phyloP scores from a whole-genome alignment of 495 filamentous ascomycete species.

The Tuber umbilicatum region DNA sequence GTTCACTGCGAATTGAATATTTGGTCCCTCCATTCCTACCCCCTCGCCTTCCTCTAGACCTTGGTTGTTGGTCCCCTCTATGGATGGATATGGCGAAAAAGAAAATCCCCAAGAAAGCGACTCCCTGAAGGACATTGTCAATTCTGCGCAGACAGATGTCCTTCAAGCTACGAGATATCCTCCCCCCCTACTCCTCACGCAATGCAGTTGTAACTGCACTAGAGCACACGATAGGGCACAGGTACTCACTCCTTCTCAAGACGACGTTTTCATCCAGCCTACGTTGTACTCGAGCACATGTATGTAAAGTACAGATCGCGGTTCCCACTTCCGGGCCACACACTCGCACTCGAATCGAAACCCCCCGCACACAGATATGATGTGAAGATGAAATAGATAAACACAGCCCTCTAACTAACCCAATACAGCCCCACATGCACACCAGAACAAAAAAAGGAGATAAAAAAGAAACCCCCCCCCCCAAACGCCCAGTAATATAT shows the following conservation, averaged over 20 bases:
- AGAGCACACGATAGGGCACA: not conserved
- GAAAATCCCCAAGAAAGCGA: not conserved
- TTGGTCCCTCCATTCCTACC: not conserved
- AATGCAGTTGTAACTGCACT: not conserved
- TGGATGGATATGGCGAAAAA: not conserved
- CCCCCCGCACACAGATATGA: not conserved
- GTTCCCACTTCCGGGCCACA: not conserved
- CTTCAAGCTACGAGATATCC: not conserved
- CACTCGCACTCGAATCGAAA: not conserved
- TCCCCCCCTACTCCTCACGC: not conserved
- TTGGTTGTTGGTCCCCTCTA: not conserved
- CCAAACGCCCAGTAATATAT: not conserved
- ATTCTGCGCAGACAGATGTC: not conserved
- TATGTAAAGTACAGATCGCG: not conserved
- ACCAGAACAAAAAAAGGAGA: not conserved
- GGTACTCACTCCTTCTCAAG: not conserved
- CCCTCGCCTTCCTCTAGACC: not conserved
- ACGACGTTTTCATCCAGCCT: not conserved
- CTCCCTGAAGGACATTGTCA: not conserved
- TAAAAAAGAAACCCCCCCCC: not conserved
- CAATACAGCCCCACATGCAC: not conserved
- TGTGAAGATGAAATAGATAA: not conserved
- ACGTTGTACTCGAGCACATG: not conserved
- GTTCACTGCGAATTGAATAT: not conserved
- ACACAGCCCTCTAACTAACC: not conserved